phyloP scores from a whole-genome alignment of 1,284 basidiomycete genomes.

The Moesziomyces sp. region DNA sequence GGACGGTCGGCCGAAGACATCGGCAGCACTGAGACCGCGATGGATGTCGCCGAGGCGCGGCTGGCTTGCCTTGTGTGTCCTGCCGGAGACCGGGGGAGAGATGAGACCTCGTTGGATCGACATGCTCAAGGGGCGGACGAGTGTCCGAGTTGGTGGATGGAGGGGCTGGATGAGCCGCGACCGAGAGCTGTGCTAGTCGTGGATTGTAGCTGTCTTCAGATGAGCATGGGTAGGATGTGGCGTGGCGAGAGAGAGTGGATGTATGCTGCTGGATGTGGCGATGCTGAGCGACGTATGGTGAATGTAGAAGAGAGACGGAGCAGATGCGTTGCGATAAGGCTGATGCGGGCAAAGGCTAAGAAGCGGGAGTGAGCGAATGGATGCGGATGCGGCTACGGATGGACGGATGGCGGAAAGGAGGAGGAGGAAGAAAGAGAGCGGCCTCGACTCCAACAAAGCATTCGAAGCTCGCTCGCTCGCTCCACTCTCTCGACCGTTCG shows the following conservation, averaged over 20 bases:
- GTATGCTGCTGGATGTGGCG: no score
- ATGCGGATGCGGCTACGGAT: neutral
- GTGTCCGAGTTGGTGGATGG: neutral
- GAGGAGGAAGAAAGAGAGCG: no score
- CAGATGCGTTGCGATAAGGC: no score
- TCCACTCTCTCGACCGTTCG: no score
- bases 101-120: conserved; percentile 38
- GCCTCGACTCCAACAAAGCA: no score
- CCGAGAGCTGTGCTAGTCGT: neutral
- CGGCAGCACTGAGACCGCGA: conserved; percentile 12
- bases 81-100: conserved; percentile 35
- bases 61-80: conserved; percentile 27
- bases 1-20: conserved; percentile 20
- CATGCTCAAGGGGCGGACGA: conserved; percentile 13
- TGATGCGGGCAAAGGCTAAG: no score
- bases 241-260: no score
- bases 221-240: neutral
- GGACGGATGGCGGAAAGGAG: neutral
- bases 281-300: no score
- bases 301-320: no score
- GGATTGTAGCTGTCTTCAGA: neutral
- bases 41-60: conserved; percentile 19
- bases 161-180: neutral
- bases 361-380: no score
- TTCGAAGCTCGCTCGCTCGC: no score